Base-by-base conservation (phyloP, 768 basidiomycete genomes). In the Ramaria sp. region DNA sequence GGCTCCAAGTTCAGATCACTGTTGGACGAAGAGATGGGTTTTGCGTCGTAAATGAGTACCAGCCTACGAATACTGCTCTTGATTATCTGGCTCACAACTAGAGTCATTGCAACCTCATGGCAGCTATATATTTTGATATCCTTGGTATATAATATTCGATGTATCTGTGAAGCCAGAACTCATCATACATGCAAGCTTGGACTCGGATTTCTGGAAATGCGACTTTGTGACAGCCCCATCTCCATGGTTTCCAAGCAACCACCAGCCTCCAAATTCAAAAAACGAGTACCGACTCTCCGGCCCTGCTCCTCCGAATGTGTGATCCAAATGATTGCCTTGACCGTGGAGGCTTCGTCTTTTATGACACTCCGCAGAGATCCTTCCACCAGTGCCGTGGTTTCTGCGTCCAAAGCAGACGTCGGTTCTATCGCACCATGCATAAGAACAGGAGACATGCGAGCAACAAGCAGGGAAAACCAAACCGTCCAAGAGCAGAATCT, bases 221-320 rank as follows among this genome's bases (percentile, higher is more conserved):
- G 48, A 17, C 31, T 48, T 2, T 46, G 37, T 19, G 55, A 45
- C 0, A 57, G 34, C 20, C 55, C 55, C 55, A 57, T 49, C 37
- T 57, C 55, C 58, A 54, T 54, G 31, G n/a, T 59, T 38, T 54
- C 45, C 31, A 59, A 49, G 20, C 33, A 59, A 51, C 53, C 48
- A 13, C 57, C 58, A 4, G 30, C 53, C 37, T 61, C 58, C 64
- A 61, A 7, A 58, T 76, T 73, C 22, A 87, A 66, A 62, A 83
- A 86, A 59, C 86, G 73, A 1, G 80, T 88, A 13, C 88, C 91
- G 39, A 87, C 79, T 53, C 88, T 74, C 61, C 77, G 71, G 4
- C 82, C 86, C 67, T 92, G 91, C 60, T 90, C 86, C 2, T 82
- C 81, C 0, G 87, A 88, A 67, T 92, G 91, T 0, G 91, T 93